phyloP scores from a whole-genome alignment of 768 basidiomycete species.

The Lactifluus hygrophoroides region DNA sequence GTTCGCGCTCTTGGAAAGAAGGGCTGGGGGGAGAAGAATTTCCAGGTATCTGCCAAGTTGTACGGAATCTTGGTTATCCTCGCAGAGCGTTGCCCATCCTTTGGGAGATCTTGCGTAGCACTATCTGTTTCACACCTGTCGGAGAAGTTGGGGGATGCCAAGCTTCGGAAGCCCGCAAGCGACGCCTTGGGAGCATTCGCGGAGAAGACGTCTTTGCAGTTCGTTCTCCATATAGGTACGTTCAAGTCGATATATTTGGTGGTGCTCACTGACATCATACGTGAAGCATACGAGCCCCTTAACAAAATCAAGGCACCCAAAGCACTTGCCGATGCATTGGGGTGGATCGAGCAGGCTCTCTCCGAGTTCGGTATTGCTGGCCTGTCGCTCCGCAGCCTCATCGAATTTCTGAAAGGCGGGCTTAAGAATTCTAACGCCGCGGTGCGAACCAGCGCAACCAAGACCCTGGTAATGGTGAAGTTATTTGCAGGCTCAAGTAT shows the following conservation, averaged over 20 bases:
- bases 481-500: conserved; percentile 89
- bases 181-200: conserved; percentile 78
- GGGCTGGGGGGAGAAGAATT: conserved; percentile 98
- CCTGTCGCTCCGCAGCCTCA: conserved; percentile 70
- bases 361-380: conserved; percentile 89
- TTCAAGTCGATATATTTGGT: conserved; percentile 8
- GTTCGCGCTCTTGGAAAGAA: conserved; percentile 84
- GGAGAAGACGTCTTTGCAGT: conserved; percentile 90
- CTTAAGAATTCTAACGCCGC: conserved; percentile 91
- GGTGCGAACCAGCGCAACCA: conserved; percentile 91
- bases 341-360: conserved; percentile 82
- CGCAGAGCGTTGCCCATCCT: conserved; percentile 71
- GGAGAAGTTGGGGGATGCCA: conserved; percentile 94
- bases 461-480: conserved; percentile 82
- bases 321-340: conserved; percentile 82
- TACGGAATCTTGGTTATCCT: conserved; percentile 69
- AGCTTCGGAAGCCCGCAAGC: conserved; percentile 92
- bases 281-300: conserved; percentile 82
- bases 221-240: conserved; percentile 86
- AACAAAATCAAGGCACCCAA: conserved; percentile 97
- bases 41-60: conserved; percentile 90
- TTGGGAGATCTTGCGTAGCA: conserved; percentile 79
- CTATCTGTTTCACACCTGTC: conserved; percentile 72
- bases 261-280: conserved; percentile 18
- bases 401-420: conserved; percentile 82